Percentiles rank a stretch among this genome's conserved stretches.
Evolutionary conservation across 1,284 basidiomycete genomes (phyloP).

Genomic region (Coniferiporia weirii): DNA sequence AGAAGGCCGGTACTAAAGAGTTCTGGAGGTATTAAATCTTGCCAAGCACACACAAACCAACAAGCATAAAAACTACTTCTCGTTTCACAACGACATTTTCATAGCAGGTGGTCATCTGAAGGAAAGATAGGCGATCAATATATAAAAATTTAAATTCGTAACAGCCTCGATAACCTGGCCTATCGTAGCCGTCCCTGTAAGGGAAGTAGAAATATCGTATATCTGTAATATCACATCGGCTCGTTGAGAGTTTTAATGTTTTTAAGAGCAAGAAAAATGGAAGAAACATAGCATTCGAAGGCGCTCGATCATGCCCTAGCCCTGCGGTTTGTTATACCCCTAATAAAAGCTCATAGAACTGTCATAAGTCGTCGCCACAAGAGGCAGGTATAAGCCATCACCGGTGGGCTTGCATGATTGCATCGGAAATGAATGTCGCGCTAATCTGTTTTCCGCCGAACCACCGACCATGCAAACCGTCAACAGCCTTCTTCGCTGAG

Average conservation of each 20-base stretch:
- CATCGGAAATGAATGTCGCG: conserved; percentile 84
- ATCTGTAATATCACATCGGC: conserved; percentile 5
- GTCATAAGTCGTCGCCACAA: conserved; percentile 6
- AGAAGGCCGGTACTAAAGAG: background rate
- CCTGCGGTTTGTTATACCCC: background rate
- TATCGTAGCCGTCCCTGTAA: background rate
- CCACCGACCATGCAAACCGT: conserved; percentile 91
- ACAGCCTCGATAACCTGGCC: background rate
- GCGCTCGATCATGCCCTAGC: background rate
- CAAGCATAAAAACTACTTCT: conserved; percentile 2
- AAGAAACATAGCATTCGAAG: conserved; percentile 5
- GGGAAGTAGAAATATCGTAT: background rate
- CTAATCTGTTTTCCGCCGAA: conserved; percentile 88
- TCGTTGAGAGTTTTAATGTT: background rate
- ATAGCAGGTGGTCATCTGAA: background rate
- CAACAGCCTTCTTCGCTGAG: conserved; percentile 76
- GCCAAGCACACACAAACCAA: background rate
- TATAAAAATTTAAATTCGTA: background rate
- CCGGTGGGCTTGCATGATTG: conserved; percentile 88
- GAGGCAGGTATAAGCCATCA: conserved; percentile 30
- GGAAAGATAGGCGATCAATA: conserved; percentile 3
- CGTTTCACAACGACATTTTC: background rate
- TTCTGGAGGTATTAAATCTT: background rate
- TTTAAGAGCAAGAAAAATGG: background rate
- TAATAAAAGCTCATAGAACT: conserved; percentile 12